phyloP scores from a whole-genome alignment of 2,329 filamentous ascomycete genomes.

The Chrysoporthe deuterocubensis region DNA sequence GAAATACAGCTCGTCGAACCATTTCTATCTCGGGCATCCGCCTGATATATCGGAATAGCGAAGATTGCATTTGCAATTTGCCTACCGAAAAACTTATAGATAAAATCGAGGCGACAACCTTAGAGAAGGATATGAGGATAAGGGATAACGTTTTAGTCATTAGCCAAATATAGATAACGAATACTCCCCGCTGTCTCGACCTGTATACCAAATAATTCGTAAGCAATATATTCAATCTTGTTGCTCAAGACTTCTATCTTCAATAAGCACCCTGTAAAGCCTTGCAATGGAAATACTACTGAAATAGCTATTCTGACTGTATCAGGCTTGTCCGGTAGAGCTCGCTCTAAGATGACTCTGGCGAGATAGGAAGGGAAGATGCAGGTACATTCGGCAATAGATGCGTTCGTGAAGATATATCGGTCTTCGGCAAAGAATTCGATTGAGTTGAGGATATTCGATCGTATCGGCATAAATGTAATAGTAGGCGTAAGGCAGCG shows the following conservation, averaged over 20 bases:
- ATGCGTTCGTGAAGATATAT: background rate
- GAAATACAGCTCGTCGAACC: too few relatives aligned
- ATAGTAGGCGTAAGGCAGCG: background rate
- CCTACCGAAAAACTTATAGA: too few relatives aligned
- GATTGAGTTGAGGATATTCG: background rate
- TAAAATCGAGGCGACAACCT: conserved; percentile 1
- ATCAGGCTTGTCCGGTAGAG: background rate
- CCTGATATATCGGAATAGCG: too few relatives aligned
- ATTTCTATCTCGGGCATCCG: too few relatives aligned
- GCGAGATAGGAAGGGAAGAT: conserved; percentile 1
- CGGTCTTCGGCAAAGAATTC: background rate
- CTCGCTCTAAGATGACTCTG: background rate
- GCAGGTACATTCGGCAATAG: background rate
- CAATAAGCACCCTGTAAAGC: background rate
- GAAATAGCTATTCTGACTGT: background rate
- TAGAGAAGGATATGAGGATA: background rate
- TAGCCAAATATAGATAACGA: conserved; percentile 8
- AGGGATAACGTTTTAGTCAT: conserved; percentile 1
- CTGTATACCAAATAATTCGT: conserved; percentile 6
- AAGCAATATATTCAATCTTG: background rate
- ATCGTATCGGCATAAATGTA: background rate
- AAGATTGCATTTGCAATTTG: too few relatives aligned
- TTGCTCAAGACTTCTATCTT: background rate
- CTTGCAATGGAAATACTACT: background rate
- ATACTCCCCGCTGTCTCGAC: background rate